Evolutionary conservation across 768 basidiomycete genomes (phyloP), one percentile per base, ranked within the genome.

Genomic region (Infundibulicybe gibba): DNA sequence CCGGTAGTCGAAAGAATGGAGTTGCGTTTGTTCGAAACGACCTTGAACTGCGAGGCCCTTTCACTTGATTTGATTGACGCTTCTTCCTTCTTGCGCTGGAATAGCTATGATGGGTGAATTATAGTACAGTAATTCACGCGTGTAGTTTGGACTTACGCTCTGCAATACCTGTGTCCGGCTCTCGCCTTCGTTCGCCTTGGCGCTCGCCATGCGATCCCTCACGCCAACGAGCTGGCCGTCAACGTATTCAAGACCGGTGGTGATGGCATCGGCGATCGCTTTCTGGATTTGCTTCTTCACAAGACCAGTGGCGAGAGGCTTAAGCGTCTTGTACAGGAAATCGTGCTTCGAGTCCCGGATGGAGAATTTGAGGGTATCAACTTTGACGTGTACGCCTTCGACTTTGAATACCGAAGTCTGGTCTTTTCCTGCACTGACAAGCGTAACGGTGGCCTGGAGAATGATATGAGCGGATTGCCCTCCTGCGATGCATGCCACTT

Each of bases 331-430:
- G 76, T 94, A 95, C 52, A 94, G 63, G 19, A 87, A 66, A 57
- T 93, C 88, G 67, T 97, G 93, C 67, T 94, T 94, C 51, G 86
- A 80, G 54, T 97, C 94, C 4, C 92, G 81, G 56, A 99, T 90
- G 19, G 83, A 79, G 68, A 94, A 95, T 68, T 88, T 93, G 57
- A 98, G 79, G 13, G 83, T 75, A 57, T 88, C 90, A 45, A 97
- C 85, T 60, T 91, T 90, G 63, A 90, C 87, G 39, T 81, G 64
- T 15, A 90, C 81, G 44, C 79, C 63, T 53, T 82, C 71, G 38
- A 91, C 85, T 49, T 77, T 78, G 78, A 90, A 90, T 3, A 90
- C 80, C 19, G 83, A 85, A 3, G 74, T 73, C 5, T 64, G 70
- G 62, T 91, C 88, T 43, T 77, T 77, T n/a, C 74, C 75, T 3